Evolutionary conservation across 306 rosid species (phyloP).

Genomic region (Glycyrrhiza uralensis): DNA sequence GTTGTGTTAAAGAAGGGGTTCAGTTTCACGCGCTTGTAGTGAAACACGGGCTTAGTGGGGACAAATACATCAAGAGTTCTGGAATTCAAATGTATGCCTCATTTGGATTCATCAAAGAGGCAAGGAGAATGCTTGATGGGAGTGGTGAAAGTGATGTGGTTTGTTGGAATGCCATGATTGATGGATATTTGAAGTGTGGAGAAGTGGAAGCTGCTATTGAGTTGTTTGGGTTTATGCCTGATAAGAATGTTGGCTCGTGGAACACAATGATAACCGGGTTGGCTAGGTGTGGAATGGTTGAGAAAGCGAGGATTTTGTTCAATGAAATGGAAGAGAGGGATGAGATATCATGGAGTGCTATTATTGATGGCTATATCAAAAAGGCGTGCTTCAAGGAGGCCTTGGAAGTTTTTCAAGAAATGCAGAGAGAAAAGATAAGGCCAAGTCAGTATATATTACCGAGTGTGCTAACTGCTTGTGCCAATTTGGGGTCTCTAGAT

Average conservation of each 20-base stretch:
- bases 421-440: conserved; percentile 41
- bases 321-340: conserved; percentile 49
- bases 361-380: conserved; percentile 52
- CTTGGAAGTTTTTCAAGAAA: conserved; percentile 47
- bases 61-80: conserved; percentile 50
- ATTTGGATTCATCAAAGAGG: conserved; percentile 39
- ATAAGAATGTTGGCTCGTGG: conserved; percentile 49
- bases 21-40: conserved; percentile 56
- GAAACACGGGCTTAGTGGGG: conserved; percentile 43
- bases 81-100: conserved; percentile 68
- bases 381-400: conserved; percentile 55
- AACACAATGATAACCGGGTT: conserved; percentile 59
- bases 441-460: conserved; percentile 42
- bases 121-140: conserved; percentile 36
- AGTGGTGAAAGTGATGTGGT: conserved; percentile 38
- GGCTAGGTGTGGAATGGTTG: conserved; percentile 47
- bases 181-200: conserved; percentile 50
- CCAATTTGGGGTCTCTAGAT: conserved; percentile 57
- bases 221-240: conserved; percentile 37
- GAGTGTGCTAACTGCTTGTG: conserved; percentile 55
- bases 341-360: conserved; percentile 67
- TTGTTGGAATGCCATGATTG: conserved; percentile 64
- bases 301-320: conserved; percentile 44
- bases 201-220: conserved; percentile 46
- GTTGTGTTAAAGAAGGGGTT: conserved; percentile 42